Conservation (phyloP, 2,329 filamentous ascomycete genomes). For the Trichoderma cornu-damae region DNA sequence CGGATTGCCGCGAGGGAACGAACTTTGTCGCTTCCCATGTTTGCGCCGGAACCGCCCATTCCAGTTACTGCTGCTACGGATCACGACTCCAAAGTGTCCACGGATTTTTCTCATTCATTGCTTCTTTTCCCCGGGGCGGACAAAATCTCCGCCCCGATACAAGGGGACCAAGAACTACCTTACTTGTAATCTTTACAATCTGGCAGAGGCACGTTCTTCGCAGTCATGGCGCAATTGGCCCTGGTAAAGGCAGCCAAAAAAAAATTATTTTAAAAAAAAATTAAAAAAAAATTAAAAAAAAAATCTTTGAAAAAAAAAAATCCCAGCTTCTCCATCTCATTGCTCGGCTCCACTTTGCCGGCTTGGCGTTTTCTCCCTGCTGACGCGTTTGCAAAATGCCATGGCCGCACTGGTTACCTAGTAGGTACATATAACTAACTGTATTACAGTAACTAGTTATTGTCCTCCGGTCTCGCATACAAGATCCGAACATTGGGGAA, state of each 20-base stretch:
- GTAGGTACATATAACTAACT: too few species aligned
- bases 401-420: too few species aligned
- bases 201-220: not conserved
- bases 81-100: too few species aligned
- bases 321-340: not conserved
- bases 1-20: not conserved
- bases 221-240: not conserved
- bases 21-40: not conserved
- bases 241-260: too few species aligned
- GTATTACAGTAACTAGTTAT: too few species aligned
- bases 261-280: not conserved
- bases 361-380: slow-evolving; percentile 7
- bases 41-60: not conserved
- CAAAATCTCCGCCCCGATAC: too few species aligned
- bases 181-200: too few species aligned
- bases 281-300: not conserved
- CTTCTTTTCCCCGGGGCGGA: too few species aligned
- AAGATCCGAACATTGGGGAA: too few species aligned
- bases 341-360: slow-evolving; percentile 3
- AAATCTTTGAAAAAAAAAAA: not conserved
- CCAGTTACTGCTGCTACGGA: not conserved
- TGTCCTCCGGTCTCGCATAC: too few species aligned
- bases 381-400: not conserved
- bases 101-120: too few species aligned
- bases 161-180: too few species aligned